Conservation (phyloP, 73 alveolate species). For the Paramecium octaurelia region DNA sequence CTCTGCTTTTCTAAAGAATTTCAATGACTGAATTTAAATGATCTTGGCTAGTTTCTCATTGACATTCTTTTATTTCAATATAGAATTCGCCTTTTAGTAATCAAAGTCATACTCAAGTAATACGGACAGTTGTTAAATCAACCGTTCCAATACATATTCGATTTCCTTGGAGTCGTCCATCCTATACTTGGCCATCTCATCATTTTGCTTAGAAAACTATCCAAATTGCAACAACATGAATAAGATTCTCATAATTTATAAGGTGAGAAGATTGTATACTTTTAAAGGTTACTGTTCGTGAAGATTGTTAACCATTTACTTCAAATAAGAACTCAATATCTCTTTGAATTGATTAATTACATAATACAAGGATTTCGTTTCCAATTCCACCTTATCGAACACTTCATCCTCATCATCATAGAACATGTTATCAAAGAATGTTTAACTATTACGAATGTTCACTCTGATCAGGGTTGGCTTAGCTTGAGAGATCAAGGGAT, state of each 20-base stretch:
- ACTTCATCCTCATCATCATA: not conserved
- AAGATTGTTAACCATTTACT: not conserved
- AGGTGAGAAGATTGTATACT: not conserved
- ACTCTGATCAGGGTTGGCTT: constrained; percentile 20
- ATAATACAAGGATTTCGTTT: not conserved
- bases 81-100: not conserved
- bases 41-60: not conserved
- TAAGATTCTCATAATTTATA: constrained; percentile 2
- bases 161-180: not conserved
- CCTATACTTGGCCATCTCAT: not conserved
- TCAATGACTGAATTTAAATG: not conserved
- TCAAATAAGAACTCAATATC: not conserved
- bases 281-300: not conserved
- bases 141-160: not conserved
- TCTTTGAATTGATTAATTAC: not conserved
- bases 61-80: not conserved
- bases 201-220: not conserved
- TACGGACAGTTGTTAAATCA: not conserved
- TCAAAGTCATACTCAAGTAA: constrained; percentile 14
- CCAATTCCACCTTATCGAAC: not conserved
- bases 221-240: constrained; percentile 19
- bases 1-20: not conserved
- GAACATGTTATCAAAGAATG: not conserved
- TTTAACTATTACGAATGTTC: not conserved
- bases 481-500: not conserved